Base-by-base conservation (phyloP, 2,329 filamentous ascomycete species). In the Trichoderma sp. region DNA sequence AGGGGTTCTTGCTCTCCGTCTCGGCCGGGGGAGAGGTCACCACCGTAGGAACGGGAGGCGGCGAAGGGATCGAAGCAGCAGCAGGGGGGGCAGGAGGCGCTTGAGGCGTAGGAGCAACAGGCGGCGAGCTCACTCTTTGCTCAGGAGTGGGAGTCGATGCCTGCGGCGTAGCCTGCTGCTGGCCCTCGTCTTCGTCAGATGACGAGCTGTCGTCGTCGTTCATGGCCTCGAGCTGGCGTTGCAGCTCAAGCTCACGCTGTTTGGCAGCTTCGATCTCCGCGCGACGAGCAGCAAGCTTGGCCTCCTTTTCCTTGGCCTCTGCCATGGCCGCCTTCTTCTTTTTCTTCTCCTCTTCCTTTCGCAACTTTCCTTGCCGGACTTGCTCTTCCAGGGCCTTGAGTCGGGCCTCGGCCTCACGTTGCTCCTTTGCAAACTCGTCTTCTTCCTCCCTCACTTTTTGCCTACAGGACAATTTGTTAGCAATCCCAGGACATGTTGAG, bases 271-370 rank as follows among this genome's bases (percentile, higher is more conserved):
- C 95, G 65, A 98, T 90, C 77, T 99, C 94, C 1, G 92, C 93
- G 70, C 92, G 88, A 72, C 95, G 91, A 43, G 91, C 90, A 26
- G 91, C 91, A 69, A 97, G 82, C 75, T 90, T 90, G 61, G 88
- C 83, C 76, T 98, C 94, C 75, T 96, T 93, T 72, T 97, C 92
- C 77, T 92, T 94, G 7, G 93, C 87, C 70, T 95, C 92, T 57
- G 90, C 90, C 73, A 91, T 83, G 10, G 93, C 93, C 24, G 92
- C 94, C 80, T 97, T 93, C 81, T 93, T 95, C 71, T 86, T 90
- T 68, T 89, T 91, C 82, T 96, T 97, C 79, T 97, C 95, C 76
- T 99, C 95, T 70, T 96, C 91, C 78, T 97, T 98, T 82, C 92
- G 94, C 60, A 98, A 80, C 80, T 98, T 99, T 72, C 93, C 92